Evolutionary conservation across 2,329 filamentous ascomycete genomes (phyloP).

Genomic region (Alternaria sp.): DNA sequence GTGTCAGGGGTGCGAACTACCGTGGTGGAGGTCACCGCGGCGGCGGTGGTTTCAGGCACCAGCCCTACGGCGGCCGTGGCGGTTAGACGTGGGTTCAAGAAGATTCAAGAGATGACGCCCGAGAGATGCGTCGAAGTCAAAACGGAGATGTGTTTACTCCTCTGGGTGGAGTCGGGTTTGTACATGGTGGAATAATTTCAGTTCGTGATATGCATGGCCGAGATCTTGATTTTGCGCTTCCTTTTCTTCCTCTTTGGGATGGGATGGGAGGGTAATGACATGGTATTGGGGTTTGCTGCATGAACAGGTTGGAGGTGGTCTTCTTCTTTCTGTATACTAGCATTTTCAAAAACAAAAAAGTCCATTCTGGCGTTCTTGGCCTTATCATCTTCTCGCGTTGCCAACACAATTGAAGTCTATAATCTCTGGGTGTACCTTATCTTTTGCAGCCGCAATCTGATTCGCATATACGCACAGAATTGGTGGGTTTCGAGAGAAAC

Average conservation of each 20-base stretch:
- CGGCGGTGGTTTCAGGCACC: conserved; percentile 36
- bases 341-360: neutral
- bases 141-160: neutral
- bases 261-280: neutral
- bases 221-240: neutral
- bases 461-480: no score
- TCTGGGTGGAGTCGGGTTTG: neutral
- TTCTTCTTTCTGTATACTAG: neutral
- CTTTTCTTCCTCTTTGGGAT: neutral
- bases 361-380: neutral
- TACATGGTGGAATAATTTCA: neutral
- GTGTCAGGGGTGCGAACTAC: conserved; percentile 89
- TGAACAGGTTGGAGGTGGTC: neutral
- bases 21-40: conserved; percentile 73
- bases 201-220: neutral
- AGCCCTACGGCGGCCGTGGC: conserved; percentile 39
- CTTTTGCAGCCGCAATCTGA: neutral
- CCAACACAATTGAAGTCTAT: no score
- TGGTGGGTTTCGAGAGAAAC: neutral
- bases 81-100: conserved; percentile 4
- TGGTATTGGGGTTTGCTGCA: neutral
- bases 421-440: fast-evolving
- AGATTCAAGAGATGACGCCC: neutral
- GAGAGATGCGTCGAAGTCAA: neutral
- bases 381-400: neutral